Evolutionary conservation across 2,329 filamentous ascomycete genomes (phyloP), one percentile per base, ranked within the genome.

Genomic region (Sclerotinia spermophila): DNA sequence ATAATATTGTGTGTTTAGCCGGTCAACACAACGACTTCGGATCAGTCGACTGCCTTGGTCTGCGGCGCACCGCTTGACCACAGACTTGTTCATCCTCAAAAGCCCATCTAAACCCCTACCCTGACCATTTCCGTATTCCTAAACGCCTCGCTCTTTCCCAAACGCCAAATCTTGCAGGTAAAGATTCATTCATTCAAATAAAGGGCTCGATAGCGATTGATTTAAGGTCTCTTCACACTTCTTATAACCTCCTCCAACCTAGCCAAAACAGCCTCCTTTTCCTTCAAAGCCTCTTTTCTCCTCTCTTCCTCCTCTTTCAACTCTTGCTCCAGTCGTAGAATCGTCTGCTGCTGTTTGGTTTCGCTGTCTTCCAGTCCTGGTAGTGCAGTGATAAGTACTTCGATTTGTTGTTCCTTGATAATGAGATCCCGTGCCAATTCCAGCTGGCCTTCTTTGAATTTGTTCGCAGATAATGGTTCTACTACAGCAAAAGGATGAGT

Each of bases 391-490:
- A 95, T 92, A 62, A 96, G 82, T 59, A 87, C 84, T 79, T 96
- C 92, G 73, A 96, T 93, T 82, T 95, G 91, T 81, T 94, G 92
- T 76, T 94, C 90, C 77, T 94, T 93, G 71, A 92, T 80, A 71
- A 95, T 89, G 38, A 96, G 83, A 78, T 95, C 92, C 73, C 87
- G 86, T 51, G 92, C 91, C 68, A 96, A 84, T 79, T 95, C 92
- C 72, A 88, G 84, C 78, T 93, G 86, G 61, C 90, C 87, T 4
- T 86, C 86, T 69, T 86, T 84, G 80, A 93, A 92, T 66, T 88
- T 86, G 56, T 91, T 88, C 15, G 86, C 81, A 0, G 87, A 83
- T 38, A 90, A 83, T 3, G 90, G 85, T 33, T 89, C 86, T 30
- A 91, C 88, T 88, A 73, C 45, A 5, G 73, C 51, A 5, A 30